A percentile compares a stretch with the other conserved stretches of the same genome.
Evolutionary conservation across 352 stramenopile genomes (phyloP).

Genomic region (Phytophthora pinifolia): DNA sequence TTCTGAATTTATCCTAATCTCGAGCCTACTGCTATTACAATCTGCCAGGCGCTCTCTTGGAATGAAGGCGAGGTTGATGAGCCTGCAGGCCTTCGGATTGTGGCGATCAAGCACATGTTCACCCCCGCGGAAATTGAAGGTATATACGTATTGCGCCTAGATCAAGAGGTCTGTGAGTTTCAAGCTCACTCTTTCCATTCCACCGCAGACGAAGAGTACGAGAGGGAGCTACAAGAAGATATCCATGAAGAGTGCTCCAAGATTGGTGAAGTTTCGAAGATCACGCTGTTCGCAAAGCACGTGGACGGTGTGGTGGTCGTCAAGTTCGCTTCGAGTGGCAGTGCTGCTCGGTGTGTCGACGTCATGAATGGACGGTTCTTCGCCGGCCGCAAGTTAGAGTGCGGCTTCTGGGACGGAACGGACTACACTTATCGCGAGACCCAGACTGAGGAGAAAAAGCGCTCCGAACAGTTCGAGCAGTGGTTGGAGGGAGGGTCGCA

Average conservation of each 20-base stretch:
- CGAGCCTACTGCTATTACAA: too few relatives aligned
- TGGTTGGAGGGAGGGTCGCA: conserved; percentile 91
- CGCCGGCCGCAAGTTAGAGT: conserved; percentile 83
- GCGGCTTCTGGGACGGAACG: conserved; percentile 94
- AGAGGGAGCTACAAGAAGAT: conserved; percentile 73
- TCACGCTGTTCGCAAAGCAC: conserved; percentile 96
- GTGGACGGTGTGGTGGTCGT: conserved; percentile 92
- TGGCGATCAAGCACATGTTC: conserved; percentile 97
- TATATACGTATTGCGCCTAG: conserved; percentile 8
- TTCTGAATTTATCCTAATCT: too few relatives aligned
- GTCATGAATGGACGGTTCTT: conserved; percentile 91
- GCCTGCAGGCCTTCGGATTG: conserved; percentile 92
- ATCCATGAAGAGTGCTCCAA: conserved; percentile 86
- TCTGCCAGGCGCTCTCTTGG: conserved; percentile 90
- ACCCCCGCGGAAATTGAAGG: conserved; percentile 83
- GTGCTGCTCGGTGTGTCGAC: conserved; percentile 85
- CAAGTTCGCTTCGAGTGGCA: conserved; percentile 91
- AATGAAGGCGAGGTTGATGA: conserved; percentile 94
- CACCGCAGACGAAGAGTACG: conserved; percentile 59
- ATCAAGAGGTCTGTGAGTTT: too few relatives aligned
- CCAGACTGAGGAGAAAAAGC: conserved; percentile 77
- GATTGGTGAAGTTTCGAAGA: conserved; percentile 84
- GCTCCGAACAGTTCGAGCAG: conserved; percentile 93
- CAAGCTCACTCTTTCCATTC: not conserved
- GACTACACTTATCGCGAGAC: conserved; percentile 91